A percentile compares a stretch with the other conserved stretches of the same genome.
Conservation (phyloP, 768 basidiomycete genomes). For the Cystoderma amianthinum region DNA sequence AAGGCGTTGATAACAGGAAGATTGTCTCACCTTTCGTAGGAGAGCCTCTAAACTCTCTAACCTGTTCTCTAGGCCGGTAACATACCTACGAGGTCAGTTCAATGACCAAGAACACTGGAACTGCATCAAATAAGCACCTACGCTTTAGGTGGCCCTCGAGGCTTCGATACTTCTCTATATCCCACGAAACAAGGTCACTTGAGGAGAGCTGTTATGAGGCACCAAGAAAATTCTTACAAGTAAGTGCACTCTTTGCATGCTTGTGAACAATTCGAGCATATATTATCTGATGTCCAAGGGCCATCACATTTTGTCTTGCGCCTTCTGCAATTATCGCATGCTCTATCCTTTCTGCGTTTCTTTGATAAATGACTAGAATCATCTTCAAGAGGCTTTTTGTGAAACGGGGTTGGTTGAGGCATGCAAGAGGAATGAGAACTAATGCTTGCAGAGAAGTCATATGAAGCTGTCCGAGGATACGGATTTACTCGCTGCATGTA, state of each 20-base stretch:
- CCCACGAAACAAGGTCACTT: too few species aligned
- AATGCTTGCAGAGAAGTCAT: slow-evolving; percentile 3
- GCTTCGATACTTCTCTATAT: slow-evolving; percentile 60
- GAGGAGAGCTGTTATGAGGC: too few species aligned
- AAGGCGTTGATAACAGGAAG: slow-evolving; percentile 5
- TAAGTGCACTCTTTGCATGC: slow-evolving; percentile 51
- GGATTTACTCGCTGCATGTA: neutral
- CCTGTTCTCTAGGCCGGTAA: slow-evolving; percentile 52
- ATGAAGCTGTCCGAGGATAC: slow-evolving; percentile 1
- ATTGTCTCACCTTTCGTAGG: slow-evolving; percentile 44
- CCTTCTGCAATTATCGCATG: slow-evolving; percentile 53
- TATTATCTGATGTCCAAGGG: slow-evolving; percentile 37
- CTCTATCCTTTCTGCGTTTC: slow-evolving; percentile 44
- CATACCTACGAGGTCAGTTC: slow-evolving; percentile 32
- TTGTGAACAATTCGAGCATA: slow-evolving; percentile 54
- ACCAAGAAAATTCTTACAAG: too few species aligned
- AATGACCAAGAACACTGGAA: neutral
- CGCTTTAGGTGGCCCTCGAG: slow-evolving; percentile 65
- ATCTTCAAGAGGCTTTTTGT: neutral
- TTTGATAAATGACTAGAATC: slow-evolving; percentile 13
- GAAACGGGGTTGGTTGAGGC: neutral
- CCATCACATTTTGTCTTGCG: slow-evolving; percentile 60
- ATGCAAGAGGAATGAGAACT: neutral
- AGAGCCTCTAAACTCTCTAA: slow-evolving; percentile 50
- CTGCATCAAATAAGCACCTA: slow-evolving; percentile 22